phyloP scores from a whole-genome alignment of 345 rosid genomes.

The Syzygium grande region DNA sequence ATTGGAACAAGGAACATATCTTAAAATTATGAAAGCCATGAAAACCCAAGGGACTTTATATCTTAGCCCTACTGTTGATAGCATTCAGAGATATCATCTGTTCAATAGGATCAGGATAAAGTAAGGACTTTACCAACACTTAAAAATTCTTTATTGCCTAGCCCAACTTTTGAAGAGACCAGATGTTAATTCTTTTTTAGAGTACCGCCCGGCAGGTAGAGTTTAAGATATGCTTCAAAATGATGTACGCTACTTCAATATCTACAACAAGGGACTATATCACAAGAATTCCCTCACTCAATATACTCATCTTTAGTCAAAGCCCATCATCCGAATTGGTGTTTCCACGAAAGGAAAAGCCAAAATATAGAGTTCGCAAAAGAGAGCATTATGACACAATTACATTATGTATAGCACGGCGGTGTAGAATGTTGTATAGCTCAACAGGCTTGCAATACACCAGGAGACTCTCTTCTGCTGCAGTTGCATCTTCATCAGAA shows the following conservation, averaged over 20 bases:
- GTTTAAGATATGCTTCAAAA: neutral
- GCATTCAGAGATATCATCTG: neutral
- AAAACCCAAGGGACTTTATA: neutral
- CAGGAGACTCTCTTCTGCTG: slow-evolving; percentile 65
- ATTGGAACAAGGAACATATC: neutral
- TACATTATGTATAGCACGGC: slow-evolving; percentile 59
- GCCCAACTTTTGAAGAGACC: neutral
- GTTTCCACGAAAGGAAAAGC: neutral
- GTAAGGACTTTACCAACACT: neutral
- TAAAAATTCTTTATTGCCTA: neutral
- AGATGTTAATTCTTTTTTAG: neutral
- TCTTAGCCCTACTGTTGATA: neutral
- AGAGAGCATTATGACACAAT: neutral
- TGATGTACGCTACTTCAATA: neutral
- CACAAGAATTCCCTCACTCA: neutral
- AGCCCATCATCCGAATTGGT: neutral
- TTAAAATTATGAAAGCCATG: neutral
- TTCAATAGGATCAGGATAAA: neutral
- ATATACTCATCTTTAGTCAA: neutral
- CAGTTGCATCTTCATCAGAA: slow-evolving; percentile 53
- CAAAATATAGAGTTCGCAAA: neutral
- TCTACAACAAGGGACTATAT: neutral
- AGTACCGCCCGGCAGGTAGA: neutral
- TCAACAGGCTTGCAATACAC: slow-evolving; percentile 82
- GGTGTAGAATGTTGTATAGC: slow-evolving; percentile 59